Percentiles rank a stretch among this genome's conserved stretches.
Evolutionary conservation across 192 early-diverging fungal species (phyloP).

Genomic region (Backusella tuberculispora): DNA sequence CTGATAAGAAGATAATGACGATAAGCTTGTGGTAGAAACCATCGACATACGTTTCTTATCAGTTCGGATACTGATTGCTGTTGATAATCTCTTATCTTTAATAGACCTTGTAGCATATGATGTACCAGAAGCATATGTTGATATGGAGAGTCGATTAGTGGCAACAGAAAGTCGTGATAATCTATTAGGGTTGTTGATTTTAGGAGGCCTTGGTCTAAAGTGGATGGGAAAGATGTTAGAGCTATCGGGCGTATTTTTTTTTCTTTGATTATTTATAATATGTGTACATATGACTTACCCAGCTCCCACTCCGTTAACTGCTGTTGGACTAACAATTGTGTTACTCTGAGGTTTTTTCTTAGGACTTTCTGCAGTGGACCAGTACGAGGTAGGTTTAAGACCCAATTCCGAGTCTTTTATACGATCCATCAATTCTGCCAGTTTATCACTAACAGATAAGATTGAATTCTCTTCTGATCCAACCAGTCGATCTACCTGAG

Average conservation of each 20-base stretch:
- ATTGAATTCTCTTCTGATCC: conserved; percentile 41
- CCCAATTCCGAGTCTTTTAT: conserved; percentile 31
- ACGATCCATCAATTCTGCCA: conserved; percentile 42
- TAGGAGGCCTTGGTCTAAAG: conserved; percentile 8
- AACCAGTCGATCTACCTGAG: conserved; percentile 36
- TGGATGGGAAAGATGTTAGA: no score
- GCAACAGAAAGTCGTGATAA: conserved; percentile 4
- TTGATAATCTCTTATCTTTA: conserved; percentile 2
- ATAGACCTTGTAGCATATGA: background rate
- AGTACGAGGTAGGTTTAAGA: background rate
- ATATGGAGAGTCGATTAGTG: conserved; percentile 11
- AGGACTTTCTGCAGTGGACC: background rate
- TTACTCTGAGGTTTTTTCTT: background rate
- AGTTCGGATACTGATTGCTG: conserved; percentile 17
- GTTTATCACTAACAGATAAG: conserved; percentile 37
- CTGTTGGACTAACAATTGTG: background rate
- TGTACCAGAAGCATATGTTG: background rate
- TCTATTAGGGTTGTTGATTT: conserved; percentile 12
- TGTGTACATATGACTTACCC: background rate
- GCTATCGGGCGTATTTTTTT: no score
- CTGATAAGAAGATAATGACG: conserved; percentile 38
- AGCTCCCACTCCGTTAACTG: background rate
- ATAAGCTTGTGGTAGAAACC: conserved; percentile 35
- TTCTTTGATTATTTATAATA: background rate
- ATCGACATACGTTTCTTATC: conserved; percentile 31